Evolutionary conservation across 2,329 filamentous ascomycete genomes (phyloP).

Genomic region (Chrysoporthe deuterocubensis): DNA sequence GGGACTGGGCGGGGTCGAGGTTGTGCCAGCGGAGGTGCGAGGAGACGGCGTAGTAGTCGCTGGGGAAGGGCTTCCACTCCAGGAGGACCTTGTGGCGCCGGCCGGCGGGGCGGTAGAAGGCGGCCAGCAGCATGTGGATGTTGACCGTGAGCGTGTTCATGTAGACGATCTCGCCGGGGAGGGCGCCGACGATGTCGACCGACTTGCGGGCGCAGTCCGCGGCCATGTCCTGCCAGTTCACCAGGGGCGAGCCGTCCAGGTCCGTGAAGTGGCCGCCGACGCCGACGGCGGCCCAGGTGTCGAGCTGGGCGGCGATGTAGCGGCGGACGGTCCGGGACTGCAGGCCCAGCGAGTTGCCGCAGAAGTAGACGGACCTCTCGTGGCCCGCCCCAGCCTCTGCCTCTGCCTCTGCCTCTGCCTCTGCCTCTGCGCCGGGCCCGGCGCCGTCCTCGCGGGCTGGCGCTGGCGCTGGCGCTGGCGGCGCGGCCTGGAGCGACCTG

Average conservation of each 20-base stretch:
- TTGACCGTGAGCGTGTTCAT: constrained; percentile 89
- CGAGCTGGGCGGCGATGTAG: constrained; percentile 73
- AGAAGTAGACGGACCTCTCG: constrained; percentile 71
- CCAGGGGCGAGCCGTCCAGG: constrained; percentile 68
- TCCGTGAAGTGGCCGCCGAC: constrained; percentile 82
- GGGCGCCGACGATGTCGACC: constrained; percentile 75
- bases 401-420: too few relatives aligned
- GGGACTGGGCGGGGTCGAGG: constrained; percentile 66
- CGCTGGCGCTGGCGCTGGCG: too few relatives aligned
- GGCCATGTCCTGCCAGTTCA: constrained; percentile 78
- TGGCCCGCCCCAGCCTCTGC: not conserved
- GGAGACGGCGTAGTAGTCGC: constrained; percentile 84
- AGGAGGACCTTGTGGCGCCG: constrained; percentile 76
- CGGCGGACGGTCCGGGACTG: constrained; percentile 72
- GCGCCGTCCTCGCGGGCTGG: too few relatives aligned
- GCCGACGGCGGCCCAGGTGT: constrained; percentile 83
- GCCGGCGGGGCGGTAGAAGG: constrained; percentile 76
- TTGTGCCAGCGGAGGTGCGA: constrained; percentile 78
- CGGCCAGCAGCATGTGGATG: constrained; percentile 80
- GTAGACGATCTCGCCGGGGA: constrained; percentile 74
- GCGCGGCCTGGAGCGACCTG: constrained; percentile 52
- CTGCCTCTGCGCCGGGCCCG: too few relatives aligned
- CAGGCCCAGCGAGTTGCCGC: constrained; percentile 86
- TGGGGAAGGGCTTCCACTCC: constrained; percentile 90
- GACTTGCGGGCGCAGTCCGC: constrained; percentile 73